phyloP scores from a whole-genome alignment of 2,329 filamentous ascomycete genomes.

The Paracorniculantispora psalliotae region DNA sequence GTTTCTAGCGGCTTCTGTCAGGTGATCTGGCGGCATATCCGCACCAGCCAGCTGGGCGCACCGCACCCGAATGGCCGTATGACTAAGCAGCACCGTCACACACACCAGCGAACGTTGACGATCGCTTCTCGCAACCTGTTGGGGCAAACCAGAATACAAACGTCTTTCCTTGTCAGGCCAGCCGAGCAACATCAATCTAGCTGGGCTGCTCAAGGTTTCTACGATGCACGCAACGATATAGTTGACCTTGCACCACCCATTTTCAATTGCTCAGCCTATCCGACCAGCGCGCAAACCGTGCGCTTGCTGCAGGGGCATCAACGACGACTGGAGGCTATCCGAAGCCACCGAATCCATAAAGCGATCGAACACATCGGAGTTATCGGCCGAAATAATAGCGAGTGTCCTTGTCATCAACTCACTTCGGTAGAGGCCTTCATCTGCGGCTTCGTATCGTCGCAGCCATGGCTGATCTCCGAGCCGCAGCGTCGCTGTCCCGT shows the following conservation, averaged over 20 bases:
- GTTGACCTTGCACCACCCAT: not conserved
- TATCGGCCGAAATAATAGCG: not conserved
- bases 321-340: not conserved
- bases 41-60: not conserved
- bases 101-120: not conserved
- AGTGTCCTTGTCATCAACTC: not conserved
- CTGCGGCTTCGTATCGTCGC: not conserved
- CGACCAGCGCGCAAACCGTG: not conserved
- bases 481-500: conserved; percentile 7
- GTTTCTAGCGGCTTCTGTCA: conserved; percentile 14
- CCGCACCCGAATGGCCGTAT: not conserved
- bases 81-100: conserved; percentile 10
- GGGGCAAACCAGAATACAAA: not conserved
- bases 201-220: not conserved
- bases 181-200: not conserved
- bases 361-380: not conserved
- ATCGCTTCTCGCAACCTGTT: conserved; percentile 1
- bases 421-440: not conserved
- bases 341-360: not conserved
- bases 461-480: conserved; percentile 9
- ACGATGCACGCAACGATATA: conserved; percentile 7
- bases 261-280: not conserved
- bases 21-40: conserved; percentile 1
- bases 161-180: conserved; percentile 1
- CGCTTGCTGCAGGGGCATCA: not conserved